Evolutionary conservation across 2,329 filamentous ascomycete genomes (phyloP).

Genomic region (Rhynchosporium graminicola): DNA sequence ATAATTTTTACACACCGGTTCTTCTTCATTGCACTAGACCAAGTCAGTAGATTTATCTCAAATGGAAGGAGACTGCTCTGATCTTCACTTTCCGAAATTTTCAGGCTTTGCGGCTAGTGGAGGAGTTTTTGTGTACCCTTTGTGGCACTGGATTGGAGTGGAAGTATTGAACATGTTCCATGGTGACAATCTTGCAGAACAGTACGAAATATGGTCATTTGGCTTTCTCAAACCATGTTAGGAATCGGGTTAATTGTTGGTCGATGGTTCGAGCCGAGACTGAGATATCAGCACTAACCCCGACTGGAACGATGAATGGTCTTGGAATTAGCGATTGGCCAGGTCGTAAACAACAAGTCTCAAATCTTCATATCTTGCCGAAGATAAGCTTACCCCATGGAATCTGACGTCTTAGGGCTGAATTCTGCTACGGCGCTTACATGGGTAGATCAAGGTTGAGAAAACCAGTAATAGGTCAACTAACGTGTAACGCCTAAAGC

Average conservation of each 20-base stretch:
- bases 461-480: background rate
- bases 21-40: constrained; percentile 23
- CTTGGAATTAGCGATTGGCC: background rate
- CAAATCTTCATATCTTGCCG: no score
- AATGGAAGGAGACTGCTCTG: background rate
- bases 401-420: no score
- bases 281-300: background rate
- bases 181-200: background rate
- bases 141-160: constrained; percentile 24
- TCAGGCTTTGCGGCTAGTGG: constrained; percentile 24
- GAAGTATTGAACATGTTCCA: constrained; percentile 12
- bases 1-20: constrained; percentile 27
- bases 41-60: background rate
- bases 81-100: constrained; percentile 30
- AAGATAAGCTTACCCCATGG: no score
- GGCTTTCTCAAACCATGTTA: constrained; percentile 9
- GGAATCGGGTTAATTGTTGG: constrained; percentile 12
- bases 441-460: background rate
- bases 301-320: background rate
- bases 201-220: background rate
- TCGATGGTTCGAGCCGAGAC: background rate
- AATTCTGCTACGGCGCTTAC: background rate
- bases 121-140: constrained; percentile 27
- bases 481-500: background rate
- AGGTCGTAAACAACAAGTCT: background rate